Conservation (phyloP, 1,139 yeast genomes). For the Suhomyces taliae region DNA sequence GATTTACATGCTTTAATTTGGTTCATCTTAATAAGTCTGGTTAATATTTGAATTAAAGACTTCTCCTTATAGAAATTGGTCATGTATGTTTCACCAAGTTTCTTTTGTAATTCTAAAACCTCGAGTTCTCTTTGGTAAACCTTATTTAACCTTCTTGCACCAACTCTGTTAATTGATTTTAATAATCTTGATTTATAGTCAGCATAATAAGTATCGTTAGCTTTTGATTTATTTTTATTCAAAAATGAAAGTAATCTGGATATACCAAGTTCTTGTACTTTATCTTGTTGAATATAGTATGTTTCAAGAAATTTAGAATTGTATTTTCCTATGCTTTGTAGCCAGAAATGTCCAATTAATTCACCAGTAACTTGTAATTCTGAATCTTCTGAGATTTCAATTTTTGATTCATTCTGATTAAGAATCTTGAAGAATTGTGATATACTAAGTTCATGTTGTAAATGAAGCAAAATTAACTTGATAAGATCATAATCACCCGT, state of each 20-base stretch:
- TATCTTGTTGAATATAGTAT: constrained; percentile 38
- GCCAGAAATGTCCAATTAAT: constrained; percentile 45
- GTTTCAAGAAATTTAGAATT: constrained; percentile 27
- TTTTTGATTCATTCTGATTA: constrained; percentile 39
- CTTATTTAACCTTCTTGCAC: constrained; percentile 22
- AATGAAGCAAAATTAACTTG: constrained; percentile 54
- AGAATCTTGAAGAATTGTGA: constrained; percentile 44
- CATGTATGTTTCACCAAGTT: constrained; percentile 54
- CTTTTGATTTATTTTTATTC: constrained; percentile 11
- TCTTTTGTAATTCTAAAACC: constrained; percentile 52
- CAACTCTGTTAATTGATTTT: constrained; percentile 24
- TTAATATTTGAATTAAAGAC: constrained; percentile 58
- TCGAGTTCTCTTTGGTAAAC: constrained; percentile 51
- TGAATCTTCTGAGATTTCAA: not conserved
- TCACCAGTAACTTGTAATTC: constrained; percentile 32
- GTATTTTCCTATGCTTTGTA: constrained; percentile 29
- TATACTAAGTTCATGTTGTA: constrained; percentile 41
- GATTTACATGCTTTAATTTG: constrained; percentile 61
- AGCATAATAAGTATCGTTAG: constrained; percentile 21
- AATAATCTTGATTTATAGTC: constrained; percentile 27
- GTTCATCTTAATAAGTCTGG: constrained; percentile 52
- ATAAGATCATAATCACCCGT: constrained; percentile 67
- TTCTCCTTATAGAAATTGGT: constrained; percentile 49
- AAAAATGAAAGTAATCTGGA: constrained; percentile 20
- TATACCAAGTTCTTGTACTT: constrained; percentile 24